These are phyloP conservation scores for Arthroderma sp. DNA, from an alignment of 2,329 filamentous ascomycete species.

Conservation along the genomic window DNA sequence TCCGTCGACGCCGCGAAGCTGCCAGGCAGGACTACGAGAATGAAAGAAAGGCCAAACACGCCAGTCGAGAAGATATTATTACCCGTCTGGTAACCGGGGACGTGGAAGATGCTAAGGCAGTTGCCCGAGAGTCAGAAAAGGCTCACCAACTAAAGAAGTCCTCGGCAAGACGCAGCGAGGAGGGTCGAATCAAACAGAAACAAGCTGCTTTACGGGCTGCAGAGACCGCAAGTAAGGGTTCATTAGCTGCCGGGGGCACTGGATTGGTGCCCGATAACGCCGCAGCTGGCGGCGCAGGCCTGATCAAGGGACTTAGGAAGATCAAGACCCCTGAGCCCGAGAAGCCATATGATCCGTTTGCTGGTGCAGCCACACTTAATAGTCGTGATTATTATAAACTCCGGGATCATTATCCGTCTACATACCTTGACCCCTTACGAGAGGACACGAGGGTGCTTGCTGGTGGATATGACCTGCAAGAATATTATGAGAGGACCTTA, in stretches of 20 bases:
- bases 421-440: conserved; percentile 57
- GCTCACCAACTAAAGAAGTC: conserved; percentile 59
- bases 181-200: conserved; percentile 37
- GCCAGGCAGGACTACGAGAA: conserved; percentile 58
- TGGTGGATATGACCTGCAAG: conserved; percentile 70
- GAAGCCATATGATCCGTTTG: conserved; percentile 79
- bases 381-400: conserved; percentile 58
- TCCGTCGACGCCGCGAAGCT: conserved; percentile 49
- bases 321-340: conserved; percentile 50
- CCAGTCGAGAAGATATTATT: conserved; percentile 57
- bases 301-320: conserved; percentile 70
- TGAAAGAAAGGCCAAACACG: conserved; percentile 52
- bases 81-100: conserved; percentile 54
- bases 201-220: conserved; percentile 28
- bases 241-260: conserved; percentile 3
- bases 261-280: conserved; percentile 4
- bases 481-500: conserved; percentile 70
- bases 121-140: conserved; percentile 42
- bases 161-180: conserved; percentile 46
- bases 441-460: conserved; percentile 55
- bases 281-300: conserved; percentile 26
- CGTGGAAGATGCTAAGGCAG: conserved; percentile 45
- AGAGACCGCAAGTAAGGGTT: conserved; percentile 22
- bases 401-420: conserved; percentile 59
- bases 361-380: conserved; percentile 51